These are phyloP conservation scores for Darksidea phi DNA, from an alignment of 495 filamentous ascomycete species.

Conservation along the genomic window DNA sequence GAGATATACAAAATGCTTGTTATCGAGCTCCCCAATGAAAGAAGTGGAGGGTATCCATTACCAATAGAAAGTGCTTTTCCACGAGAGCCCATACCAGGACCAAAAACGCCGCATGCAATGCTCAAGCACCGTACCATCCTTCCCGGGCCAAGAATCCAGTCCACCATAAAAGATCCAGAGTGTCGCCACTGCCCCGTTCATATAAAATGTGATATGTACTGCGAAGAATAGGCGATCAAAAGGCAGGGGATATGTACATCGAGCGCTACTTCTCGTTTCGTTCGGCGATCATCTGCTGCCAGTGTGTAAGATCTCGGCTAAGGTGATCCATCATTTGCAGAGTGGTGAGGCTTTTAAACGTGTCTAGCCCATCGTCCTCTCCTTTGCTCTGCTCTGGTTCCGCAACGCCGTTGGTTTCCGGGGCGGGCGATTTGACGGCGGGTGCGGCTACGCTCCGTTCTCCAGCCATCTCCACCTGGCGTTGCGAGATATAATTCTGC, in stretches of 20 bases:
- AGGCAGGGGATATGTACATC: not conserved
- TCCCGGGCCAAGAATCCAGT: not conserved
- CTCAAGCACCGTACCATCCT: not conserved
- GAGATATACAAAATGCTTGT: not conserved
- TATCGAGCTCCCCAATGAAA: too few relatives aligned
- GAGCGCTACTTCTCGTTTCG: constrained; percentile 24
- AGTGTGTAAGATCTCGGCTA: constrained; percentile 42
- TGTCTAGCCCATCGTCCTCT: constrained; percentile 23
- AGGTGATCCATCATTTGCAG: constrained; percentile 49
- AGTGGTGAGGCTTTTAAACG: constrained; percentile 39
- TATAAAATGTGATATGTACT: too few relatives aligned
- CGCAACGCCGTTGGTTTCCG: constrained; percentile 42
- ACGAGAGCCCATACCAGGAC: not conserved
- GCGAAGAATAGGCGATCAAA: not conserved
- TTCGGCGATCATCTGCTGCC: constrained; percentile 38
- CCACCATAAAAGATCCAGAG: not conserved
- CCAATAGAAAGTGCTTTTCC: not conserved
- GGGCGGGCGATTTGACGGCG: constrained; percentile 6
- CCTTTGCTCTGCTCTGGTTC: constrained; percentile 2
- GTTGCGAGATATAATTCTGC: constrained; percentile 84
- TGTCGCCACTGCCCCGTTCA: not conserved
- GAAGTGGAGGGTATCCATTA: constrained; percentile 30
- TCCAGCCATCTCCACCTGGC: constrained; percentile 83
- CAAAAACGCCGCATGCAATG: constrained; percentile 1
- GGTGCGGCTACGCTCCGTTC: constrained; percentile 42